Conservation (phyloP, 164 flowering plant species). For the Vitis vinifera region DNA sequence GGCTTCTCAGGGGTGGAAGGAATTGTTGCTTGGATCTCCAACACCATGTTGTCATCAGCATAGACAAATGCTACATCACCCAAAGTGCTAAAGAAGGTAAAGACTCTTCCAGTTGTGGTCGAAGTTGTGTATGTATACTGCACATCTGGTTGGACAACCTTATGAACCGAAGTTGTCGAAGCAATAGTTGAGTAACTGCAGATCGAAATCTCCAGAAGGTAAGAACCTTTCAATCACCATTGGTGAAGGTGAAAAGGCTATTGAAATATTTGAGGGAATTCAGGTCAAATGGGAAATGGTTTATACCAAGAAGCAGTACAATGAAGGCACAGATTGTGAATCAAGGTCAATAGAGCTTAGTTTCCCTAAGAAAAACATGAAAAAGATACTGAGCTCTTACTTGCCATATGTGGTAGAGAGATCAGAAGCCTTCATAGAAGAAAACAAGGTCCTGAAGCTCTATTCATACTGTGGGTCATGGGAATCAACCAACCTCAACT, state of each 20-base stretch:
- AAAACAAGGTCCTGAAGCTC: constrained; percentile 14
- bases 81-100: no score
- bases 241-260: constrained; percentile 5
- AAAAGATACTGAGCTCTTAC: constrained; percentile 8
- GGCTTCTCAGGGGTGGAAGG: no score
- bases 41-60: no score
- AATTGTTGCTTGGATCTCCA: no score
- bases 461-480: neutral
- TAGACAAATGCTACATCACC: no score
- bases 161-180: no score
- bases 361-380: constrained; percentile 10
- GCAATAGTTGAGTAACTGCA: no score
- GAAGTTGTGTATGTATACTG: no score
- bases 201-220: neutral
- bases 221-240: constrained; percentile 1
- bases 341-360: constrained; percentile 4
- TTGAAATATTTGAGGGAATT: constrained; percentile 12
- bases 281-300: constrained; percentile 12
- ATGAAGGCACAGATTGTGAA: neutral
- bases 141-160: no score
- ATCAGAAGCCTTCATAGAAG: constrained; percentile 9
- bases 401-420: constrained; percentile 9
- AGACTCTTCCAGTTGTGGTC: no score
- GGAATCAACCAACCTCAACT: constrained; percentile 14
- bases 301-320: neutral